Conservation (phyloP, 2,329 filamentous ascomycete genomes). For the Pyricularia sp. region DNA sequence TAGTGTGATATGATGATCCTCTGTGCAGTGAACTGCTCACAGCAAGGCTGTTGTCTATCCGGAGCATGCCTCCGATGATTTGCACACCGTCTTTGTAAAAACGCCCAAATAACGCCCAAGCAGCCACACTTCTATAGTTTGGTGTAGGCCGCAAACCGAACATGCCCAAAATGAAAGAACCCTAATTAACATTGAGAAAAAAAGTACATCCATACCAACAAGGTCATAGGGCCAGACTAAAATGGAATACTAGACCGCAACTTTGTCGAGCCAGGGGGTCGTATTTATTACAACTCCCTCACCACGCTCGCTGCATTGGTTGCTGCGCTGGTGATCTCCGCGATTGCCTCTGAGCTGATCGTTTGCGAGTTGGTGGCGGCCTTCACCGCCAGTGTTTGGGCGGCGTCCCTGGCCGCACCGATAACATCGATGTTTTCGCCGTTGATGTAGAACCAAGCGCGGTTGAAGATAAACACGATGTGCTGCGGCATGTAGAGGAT, state of each 20-base stretch:
- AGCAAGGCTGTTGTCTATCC: background rate
- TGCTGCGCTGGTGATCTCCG: slow-evolving; percentile 18
- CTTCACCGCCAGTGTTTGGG: slow-evolving; percentile 26
- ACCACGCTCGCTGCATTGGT: slow-evolving; percentile 16
- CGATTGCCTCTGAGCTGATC: slow-evolving; percentile 10
- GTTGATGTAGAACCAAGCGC: slow-evolving; percentile 90
- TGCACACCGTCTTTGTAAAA: background rate
- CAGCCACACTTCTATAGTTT: background rate
- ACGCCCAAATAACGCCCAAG: background rate
- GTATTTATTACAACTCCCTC: slow-evolving; percentile 27
- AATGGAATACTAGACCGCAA: background rate
- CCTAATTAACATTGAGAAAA: background rate
- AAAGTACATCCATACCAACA: background rate
- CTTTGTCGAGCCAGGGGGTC: background rate
- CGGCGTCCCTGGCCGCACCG: slow-evolving; percentile 33
- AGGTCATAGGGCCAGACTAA: background rate
- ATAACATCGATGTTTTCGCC: slow-evolving; percentile 59
- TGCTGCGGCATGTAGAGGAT: slow-evolving; percentile 93
- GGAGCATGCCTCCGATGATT: background rate
- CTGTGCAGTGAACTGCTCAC: background rate
- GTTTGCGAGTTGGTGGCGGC: slow-evolving; percentile 14
- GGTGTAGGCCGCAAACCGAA: background rate
- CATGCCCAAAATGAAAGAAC: background rate
- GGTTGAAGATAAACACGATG: slow-evolving; percentile 68
- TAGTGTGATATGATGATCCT: background rate